Conservation (phyloP, 2,329 filamentous ascomycete species). For the Nemania abortiva region DNA sequence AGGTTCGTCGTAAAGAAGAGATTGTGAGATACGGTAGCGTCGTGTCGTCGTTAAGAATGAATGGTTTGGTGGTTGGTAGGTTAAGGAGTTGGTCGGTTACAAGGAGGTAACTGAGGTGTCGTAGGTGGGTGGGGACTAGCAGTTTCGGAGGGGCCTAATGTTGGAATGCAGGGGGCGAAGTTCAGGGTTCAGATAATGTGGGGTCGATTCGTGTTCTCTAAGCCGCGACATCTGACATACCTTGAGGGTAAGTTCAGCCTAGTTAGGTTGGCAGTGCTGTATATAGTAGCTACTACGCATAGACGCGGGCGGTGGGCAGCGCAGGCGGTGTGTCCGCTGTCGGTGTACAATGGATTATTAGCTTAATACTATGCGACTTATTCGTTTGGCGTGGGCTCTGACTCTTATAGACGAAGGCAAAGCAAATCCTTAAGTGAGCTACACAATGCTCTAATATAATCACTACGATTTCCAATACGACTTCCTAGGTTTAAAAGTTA, state of each 20-base stretch:
- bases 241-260: no score
- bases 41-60: conserved; percentile 25
- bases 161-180: conserved; percentile 21
- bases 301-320: not conserved
- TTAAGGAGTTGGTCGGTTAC: conserved; percentile 12
- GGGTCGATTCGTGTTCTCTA: conserved; percentile 33
- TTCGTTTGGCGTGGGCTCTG: no score
- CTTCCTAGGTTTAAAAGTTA: no score
- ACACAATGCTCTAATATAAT: no score
- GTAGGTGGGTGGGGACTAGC: conserved; percentile 42
- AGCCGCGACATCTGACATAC: conserved; percentile 25
- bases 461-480: no score
- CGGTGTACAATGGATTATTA: no score
- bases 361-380: no score
- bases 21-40: conserved; percentile 14
- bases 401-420: no score
- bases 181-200: conserved; percentile 32
- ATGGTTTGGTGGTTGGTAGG: conserved; percentile 21
- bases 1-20: conserved; percentile 16
- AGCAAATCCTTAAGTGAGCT: no score
- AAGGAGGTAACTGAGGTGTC: conserved; percentile 40
- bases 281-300: no score
- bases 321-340: not conserved
- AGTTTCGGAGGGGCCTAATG: conserved; percentile 7
- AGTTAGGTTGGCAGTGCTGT: not conserved